A percentile compares a stretch with the other conserved stretches of the same genome.
These are phyloP conservation scores for Rhytidhysteron rufulum DNA, from an alignment of 2,329 filamentous ascomycete genomes.

Conservation along the genomic window DNA sequence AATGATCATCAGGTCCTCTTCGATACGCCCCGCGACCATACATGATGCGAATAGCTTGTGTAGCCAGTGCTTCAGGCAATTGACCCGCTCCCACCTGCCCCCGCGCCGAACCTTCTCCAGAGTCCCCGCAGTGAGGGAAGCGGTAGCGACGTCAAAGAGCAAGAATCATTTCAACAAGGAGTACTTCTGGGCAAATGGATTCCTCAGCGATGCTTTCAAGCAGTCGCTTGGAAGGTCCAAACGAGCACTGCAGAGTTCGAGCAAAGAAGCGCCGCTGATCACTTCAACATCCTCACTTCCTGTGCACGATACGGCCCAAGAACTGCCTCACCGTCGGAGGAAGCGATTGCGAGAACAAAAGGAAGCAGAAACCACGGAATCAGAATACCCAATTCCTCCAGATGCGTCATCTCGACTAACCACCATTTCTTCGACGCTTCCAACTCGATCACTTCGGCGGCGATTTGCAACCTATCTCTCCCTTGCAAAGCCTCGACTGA, in stretches of 20 bases:
- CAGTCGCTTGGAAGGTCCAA: constrained; percentile 26
- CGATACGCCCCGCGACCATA: constrained; percentile 24
- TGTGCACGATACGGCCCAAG: constrained; percentile 12
- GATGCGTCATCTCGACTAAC: constrained; percentile 62
- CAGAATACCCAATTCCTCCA: constrained; percentile 41
- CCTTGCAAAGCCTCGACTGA: constrained; percentile 91
- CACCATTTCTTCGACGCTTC: constrained; percentile 53
- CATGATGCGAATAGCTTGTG: constrained; percentile 29
- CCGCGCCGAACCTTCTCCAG: constrained; percentile 26
- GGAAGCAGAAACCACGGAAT: constrained; percentile 12
- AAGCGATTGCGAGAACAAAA: constrained; percentile 24
- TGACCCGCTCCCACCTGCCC: constrained; percentile 17
- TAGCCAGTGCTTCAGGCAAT: constrained; percentile 30
- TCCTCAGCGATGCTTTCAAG: constrained; percentile 14
- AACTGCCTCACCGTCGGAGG: constrained; percentile 32
- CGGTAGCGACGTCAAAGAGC: constrained; percentile 24
- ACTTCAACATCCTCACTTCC: constrained; percentile 3
- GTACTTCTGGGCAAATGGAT: constrained; percentile 37
- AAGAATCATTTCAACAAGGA: constrained; percentile 31
- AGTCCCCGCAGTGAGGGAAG: constrained; percentile 19
- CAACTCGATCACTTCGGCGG: constrained; percentile 57
- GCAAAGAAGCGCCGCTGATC: constrained; percentile 12
- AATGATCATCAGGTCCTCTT: constrained; percentile 34
- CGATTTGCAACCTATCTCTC: constrained; percentile 78
- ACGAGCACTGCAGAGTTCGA: constrained; percentile 28